phyloP scores from a whole-genome alignment of 805 yeast species.

The Pichia paraexigua region DNA sequence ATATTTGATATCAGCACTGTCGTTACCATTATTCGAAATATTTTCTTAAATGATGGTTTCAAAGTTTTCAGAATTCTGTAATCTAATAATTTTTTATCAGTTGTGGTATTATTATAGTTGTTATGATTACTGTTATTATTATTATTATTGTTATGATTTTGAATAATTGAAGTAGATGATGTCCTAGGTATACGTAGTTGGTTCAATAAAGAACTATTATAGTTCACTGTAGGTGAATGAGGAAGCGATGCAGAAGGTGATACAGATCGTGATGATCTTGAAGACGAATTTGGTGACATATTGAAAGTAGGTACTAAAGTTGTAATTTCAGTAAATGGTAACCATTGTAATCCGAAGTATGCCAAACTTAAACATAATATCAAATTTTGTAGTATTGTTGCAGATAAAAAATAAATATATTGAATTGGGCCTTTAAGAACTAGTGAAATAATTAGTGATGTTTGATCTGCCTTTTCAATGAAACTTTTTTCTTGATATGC shows the following conservation, averaged over 20 bases:
- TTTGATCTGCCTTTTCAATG: slow-evolving; percentile 15
- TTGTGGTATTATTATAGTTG: background rate
- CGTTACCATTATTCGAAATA: slow-evolving; percentile 35
- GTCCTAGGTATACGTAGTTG: background rate
- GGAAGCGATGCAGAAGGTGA: background rate
- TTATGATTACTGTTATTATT: background rate
- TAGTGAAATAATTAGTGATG: slow-evolving; percentile 20
- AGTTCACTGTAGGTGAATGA: background rate
- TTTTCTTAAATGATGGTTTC: slow-evolving; percentile 3
- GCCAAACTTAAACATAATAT: slow-evolving; percentile 11
- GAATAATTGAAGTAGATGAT: background rate
- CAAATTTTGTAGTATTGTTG: slow-evolving; percentile 34
- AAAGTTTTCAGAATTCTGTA: background rate
- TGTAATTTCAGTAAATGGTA: slow-evolving; percentile 23
- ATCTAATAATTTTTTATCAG: background rate
- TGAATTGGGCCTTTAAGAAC: slow-evolving; percentile 37
- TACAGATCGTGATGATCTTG: slow-evolving; percentile 4
- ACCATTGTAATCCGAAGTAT: slow-evolving; percentile 12
- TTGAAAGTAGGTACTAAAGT: background rate
- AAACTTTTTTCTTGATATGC: slow-evolving; percentile 70
- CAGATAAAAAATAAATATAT: slow-evolving; percentile 47
- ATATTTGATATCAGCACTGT: slow-evolving; percentile 71
- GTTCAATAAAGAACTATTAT: background rate
- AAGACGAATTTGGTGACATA: slow-evolving; percentile 1
- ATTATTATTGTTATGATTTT: background rate